phyloP scores from a whole-genome alignment of 129 eudicot genomes.

The Tagetes patula region DNA sequence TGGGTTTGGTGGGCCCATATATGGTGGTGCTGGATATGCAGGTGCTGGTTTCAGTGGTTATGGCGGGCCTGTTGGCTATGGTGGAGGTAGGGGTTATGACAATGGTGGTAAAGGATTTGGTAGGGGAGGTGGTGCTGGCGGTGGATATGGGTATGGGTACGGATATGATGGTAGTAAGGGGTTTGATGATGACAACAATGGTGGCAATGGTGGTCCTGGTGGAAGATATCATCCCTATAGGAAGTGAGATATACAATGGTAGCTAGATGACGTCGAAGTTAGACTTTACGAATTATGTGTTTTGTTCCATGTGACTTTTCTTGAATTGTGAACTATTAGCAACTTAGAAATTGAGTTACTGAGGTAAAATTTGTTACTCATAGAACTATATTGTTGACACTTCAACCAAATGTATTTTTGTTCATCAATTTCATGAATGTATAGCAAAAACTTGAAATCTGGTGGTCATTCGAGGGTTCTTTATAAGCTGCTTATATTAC shows the following conservation, averaged over 20 bases:
- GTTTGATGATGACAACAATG: constrained; percentile 37
- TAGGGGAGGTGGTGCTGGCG: constrained; percentile 29
- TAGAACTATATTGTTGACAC: constrained; percentile 14
- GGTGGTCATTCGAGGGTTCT: not conserved
- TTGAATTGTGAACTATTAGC: constrained; percentile 1
- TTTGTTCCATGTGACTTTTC: constrained; percentile 29
- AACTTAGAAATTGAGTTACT: constrained; percentile 23
- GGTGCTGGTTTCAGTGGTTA: constrained; percentile 49
- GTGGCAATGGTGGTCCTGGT: constrained; percentile 25
- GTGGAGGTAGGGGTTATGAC: constrained; percentile 53
- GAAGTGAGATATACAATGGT: constrained; percentile 37
- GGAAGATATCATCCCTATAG: constrained; percentile 83
- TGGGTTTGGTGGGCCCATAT: constrained; percentile 79
- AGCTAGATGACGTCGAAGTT: constrained; percentile 29
- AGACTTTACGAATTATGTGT: constrained; percentile 17
- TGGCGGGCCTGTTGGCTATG: constrained; percentile 50
- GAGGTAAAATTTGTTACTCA: constrained; percentile 27
- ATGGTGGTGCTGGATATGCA: constrained; percentile 72
- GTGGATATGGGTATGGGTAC: constrained; percentile 42
- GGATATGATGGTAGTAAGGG: constrained; percentile 40
- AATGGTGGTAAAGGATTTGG: constrained; percentile 46
- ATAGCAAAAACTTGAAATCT: not conserved
- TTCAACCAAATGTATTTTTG: constrained; percentile 7
- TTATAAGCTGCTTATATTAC: not conserved
- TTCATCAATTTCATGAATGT: not conserved